Evolutionary conservation across 805 yeast genomes (phyloP), one percentile per base, ranked within the genome.

Genomic region (Sugiyamaella chiloensis): DNA sequence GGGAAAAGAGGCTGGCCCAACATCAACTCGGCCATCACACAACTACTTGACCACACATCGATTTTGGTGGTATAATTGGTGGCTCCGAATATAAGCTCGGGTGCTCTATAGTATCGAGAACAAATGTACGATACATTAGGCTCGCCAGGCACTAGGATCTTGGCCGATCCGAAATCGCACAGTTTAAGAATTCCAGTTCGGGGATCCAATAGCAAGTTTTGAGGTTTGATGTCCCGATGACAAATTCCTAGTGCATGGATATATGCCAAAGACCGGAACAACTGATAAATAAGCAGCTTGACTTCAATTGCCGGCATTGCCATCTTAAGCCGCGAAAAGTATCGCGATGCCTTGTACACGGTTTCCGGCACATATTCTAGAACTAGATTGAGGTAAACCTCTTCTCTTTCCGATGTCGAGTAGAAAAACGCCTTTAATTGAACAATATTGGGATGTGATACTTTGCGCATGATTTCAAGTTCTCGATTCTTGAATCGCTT

Each of bases 1-100:
- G 99, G 99, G 70, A 93, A 93, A 55, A 93, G 72, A 11, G 99
- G 99, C 65, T 89, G 97, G 14, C 99, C 98, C 48, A 93, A 75
- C 54, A 90, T 80, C 60, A 93, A 72, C 69, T 93, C 99, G 3
- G 98, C 98, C 87, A 93, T 89, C 19, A 93, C 99, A 72, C 99
- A 93, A 17, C 96, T 96, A 34, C 56, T 52, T 11, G 96, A 87
- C 99, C 99, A 93, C 41, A 93, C 80, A 65, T 93, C 99, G 56
- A 93, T 93, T 66, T 91, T 90, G 24, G 97, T 89, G 5, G 98
- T 88, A 68, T 93, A 93, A 67, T 90, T 87, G 23, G 96, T 85
- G 11, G 98, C 96, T 16, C 98, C 99, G 71, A 93, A 93, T 52
- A 93, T 93, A 58, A 93, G 79, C 68, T 93, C 99, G 0, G 99